phyloP scores from a whole-genome alignment of 805 yeast genomes.

The Blastobotrys terrestris region DNA sequence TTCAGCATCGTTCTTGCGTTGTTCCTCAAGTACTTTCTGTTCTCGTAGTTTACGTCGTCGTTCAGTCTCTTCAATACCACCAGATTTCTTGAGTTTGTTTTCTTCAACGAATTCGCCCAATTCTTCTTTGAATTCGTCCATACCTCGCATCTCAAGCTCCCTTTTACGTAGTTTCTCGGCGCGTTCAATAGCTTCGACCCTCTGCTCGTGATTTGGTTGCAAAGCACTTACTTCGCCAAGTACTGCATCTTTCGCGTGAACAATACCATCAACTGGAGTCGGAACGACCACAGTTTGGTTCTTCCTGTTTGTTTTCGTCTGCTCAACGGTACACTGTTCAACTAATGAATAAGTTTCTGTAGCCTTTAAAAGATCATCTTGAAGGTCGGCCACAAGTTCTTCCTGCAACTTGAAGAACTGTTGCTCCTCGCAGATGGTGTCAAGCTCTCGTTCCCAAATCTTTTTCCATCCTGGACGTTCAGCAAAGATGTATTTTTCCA shows the following conservation, averaged over 20 bases:
- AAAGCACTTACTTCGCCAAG: conserved; percentile 72
- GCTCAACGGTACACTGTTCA: conserved; percentile 73
- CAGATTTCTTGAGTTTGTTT: conserved; percentile 67
- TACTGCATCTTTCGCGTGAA: conserved; percentile 53
- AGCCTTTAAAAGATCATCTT: conserved; percentile 75
- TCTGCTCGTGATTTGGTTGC: conserved; percentile 73
- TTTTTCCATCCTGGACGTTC: conserved; percentile 85
- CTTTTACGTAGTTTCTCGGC: conserved; percentile 77
- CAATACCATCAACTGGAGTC: conserved; percentile 25
- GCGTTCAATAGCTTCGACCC: conserved; percentile 81
- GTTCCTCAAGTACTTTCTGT: conserved; percentile 55
- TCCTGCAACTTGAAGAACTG: conserved; percentile 87
- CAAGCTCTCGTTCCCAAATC: conserved; percentile 88
- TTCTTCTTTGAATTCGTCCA: conserved; percentile 76
- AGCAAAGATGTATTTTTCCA: conserved; percentile 54
- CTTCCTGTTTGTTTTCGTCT: conserved; percentile 42
- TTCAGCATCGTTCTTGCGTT: conserved; percentile 24
- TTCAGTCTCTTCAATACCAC: conserved; percentile 87
- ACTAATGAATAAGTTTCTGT: conserved; percentile 76
- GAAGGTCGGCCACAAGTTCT: conserved; percentile 70
- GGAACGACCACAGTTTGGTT: conserved; percentile 28
- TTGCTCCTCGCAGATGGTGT: conserved; percentile 88
- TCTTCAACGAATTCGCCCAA: conserved; percentile 79
- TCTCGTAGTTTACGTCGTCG: conserved; percentile 60
- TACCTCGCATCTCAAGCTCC: conserved; percentile 50